A percentile compares a stretch with the other conserved stretches of the same genome.
phyloP scores from a whole-genome alignment of 169 alveolate genomes.

The Cryptosporidium sp. region DNA sequence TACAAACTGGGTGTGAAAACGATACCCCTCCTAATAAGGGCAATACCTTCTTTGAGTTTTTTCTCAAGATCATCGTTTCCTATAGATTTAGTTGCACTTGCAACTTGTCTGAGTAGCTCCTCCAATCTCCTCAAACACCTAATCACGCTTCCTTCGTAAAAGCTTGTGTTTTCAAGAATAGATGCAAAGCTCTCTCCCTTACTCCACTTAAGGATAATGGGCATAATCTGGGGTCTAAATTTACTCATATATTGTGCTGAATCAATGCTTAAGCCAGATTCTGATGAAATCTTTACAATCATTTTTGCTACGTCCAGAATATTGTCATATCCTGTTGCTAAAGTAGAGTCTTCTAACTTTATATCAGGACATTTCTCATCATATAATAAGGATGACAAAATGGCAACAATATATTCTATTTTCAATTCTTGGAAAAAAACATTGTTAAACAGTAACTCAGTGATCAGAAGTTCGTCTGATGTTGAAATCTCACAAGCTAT shows the following conservation, averaged over 20 bases:
- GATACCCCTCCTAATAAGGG: constrained; percentile 96
- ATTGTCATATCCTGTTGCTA: constrained; percentile 76
- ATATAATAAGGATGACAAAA: constrained; percentile 93
- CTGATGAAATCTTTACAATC: constrained; percentile 80
- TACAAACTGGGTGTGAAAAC: constrained; percentile 98
- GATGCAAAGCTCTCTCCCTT: constrained; percentile 95
- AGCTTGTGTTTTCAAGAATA: constrained; percentile 91
- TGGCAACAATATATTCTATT: constrained; percentile 94
- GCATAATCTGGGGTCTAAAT: constrained; percentile 94
- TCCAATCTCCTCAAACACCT: constrained; percentile 95
- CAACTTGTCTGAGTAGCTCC: constrained; percentile 97
- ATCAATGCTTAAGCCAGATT: constrained; percentile 84
- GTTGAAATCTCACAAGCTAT: constrained; percentile 98
- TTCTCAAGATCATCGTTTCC: constrained; percentile 95
- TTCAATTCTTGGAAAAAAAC: constrained; percentile 92
- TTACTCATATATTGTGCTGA: constrained; percentile 89
- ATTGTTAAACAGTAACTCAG: constrained; percentile 93
- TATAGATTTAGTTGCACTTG: constrained; percentile 94
- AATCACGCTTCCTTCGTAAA: constrained; percentile 98
- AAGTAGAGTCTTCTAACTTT: constrained; percentile 78
- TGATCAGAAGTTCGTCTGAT: constrained; percentile 96
- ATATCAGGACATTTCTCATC: constrained; percentile 85
- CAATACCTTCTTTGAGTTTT: constrained; percentile 91
- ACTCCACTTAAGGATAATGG: constrained; percentile 95
- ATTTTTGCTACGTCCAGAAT: constrained; percentile 82